phyloP scores from a whole-genome alignment of 345 rosid species.

The Euphorbia peplus region DNA sequence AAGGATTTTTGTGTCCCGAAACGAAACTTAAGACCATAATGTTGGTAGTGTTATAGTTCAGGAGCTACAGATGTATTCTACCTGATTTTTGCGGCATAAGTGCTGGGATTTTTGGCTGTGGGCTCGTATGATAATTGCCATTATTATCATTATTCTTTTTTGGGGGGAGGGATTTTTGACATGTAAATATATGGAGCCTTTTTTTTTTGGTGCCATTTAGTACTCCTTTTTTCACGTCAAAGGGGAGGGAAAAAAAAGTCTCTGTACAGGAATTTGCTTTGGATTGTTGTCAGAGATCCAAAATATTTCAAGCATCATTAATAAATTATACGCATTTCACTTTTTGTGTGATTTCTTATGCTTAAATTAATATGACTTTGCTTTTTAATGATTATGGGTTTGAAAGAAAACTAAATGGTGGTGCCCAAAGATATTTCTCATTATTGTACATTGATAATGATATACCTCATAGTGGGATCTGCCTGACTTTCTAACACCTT shows the following conservation, averaged over 20 bases:
- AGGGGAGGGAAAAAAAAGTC: constrained; percentile 20
- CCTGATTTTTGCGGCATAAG: constrained; percentile 25
- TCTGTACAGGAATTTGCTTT: constrained; percentile 40
- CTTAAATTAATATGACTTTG: too few species aligned
- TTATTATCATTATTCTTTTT: constrained; percentile 4
- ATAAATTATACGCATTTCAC: constrained; percentile 23
- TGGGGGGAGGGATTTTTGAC: constrained; percentile 18
- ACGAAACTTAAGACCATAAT: too few species aligned
- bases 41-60: too few species aligned
- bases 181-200: constrained; percentile 37
- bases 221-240: constrained; percentile 6
- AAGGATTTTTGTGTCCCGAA: too few species aligned
- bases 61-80: too few species aligned
- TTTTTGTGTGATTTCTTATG: not conserved
- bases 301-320: constrained; percentile 31
- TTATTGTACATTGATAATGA: too few species aligned
- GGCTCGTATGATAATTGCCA: constrained; percentile 21
- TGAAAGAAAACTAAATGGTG: not conserved
- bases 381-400: not conserved
- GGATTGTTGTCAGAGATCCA: constrained; percentile 21
- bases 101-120: constrained; percentile 40
- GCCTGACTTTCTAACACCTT: not conserved
- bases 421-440: not conserved
- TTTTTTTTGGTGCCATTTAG: constrained; percentile 17
- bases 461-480: too few species aligned